Evolutionary conservation across 2,329 filamentous ascomycete species (phyloP).

Genomic region (Fusarium lateritium): DNA sequence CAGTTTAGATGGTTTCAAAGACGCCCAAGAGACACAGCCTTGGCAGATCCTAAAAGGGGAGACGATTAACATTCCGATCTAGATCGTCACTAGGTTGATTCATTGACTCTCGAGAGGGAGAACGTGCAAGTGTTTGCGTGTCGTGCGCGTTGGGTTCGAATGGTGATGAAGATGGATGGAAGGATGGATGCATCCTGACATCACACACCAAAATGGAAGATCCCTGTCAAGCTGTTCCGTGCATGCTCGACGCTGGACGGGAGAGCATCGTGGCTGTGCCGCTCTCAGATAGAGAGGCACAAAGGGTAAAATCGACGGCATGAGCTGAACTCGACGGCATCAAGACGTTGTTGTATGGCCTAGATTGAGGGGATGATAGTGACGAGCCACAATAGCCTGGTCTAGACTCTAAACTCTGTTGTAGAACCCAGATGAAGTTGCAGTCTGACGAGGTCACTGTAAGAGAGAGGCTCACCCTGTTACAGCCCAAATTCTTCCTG

Average conservation of each 20-base stretch:
- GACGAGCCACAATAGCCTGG: constrained; percentile 21
- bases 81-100: constrained; percentile 39
- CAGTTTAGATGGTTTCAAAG: constrained; percentile 20
- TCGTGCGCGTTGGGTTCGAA: not conserved
- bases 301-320: constrained; percentile 14
- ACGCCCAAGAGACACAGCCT: constrained; percentile 19
- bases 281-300: not conserved
- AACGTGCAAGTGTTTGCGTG: not conserved
- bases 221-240: constrained; percentile 39
- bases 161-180: constrained; percentile 4
- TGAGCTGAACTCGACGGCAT: constrained; percentile 28
- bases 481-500: not conserved
- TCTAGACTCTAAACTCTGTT: constrained; percentile 15
- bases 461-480: constrained; percentile 13
- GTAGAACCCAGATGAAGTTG: constrained; percentile 2
- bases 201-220: constrained; percentile 22
- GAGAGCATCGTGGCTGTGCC: constrained; percentile 39
- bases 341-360: constrained; percentile 14
- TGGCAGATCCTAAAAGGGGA: constrained; percentile 30
- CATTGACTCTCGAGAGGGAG: constrained; percentile 19
- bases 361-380: constrained; percentile 13
- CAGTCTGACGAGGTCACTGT: too few relatives aligned
- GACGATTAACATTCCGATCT: constrained; percentile 41
- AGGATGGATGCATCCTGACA: constrained; percentile 35
- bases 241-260: constrained; percentile 5